A percentile compares a stretch with the other conserved stretches of the same genome.
phyloP scores from a whole-genome alignment of 129 eudicot species.

The carrot (Daucus carota) region DNA sequence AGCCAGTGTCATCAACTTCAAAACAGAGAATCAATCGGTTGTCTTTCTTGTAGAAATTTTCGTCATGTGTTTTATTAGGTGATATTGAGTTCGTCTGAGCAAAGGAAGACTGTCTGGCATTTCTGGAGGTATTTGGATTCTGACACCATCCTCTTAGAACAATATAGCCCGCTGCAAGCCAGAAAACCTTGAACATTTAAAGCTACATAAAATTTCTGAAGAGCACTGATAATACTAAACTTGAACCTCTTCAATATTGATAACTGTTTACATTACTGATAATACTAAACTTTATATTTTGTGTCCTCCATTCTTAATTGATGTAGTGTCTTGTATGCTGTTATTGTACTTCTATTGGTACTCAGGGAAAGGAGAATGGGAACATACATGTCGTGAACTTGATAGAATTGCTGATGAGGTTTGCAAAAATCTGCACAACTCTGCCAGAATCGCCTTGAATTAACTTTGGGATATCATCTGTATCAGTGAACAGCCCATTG shows the following conservation, averaged over 20 bases:
- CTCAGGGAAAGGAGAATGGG: not conserved
- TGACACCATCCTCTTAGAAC: conserved; percentile 90
- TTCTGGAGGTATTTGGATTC: conserved; percentile 25
- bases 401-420: conserved; percentile 91
- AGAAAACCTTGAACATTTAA: conserved; percentile 5
- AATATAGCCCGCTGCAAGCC: conserved; percentile 71
- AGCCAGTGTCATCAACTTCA: conserved; percentile 92
- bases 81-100: conserved; percentile 34
- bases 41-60: conserved; percentile 41
- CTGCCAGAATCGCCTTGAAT: conserved; percentile 87
- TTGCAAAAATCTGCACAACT: conserved; percentile 88
- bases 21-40: conserved; percentile 66
- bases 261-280: not conserved
- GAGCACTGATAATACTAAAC: not conserved
- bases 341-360: not conserved
- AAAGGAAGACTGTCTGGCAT: conserved; percentile 20
- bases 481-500: conserved; percentile 15
- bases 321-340: not conserved
- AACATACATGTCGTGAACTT: conserved; percentile 88
- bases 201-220: not conserved
- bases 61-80: conserved; percentile 25
- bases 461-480: conserved; percentile 80
- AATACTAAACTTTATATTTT: not conserved
- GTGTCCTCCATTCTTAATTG: not conserved
- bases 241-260: not conserved